Base-by-base conservation (phyloP, 257 asterid genomes). In the Lavandula angustifolia region DNA sequence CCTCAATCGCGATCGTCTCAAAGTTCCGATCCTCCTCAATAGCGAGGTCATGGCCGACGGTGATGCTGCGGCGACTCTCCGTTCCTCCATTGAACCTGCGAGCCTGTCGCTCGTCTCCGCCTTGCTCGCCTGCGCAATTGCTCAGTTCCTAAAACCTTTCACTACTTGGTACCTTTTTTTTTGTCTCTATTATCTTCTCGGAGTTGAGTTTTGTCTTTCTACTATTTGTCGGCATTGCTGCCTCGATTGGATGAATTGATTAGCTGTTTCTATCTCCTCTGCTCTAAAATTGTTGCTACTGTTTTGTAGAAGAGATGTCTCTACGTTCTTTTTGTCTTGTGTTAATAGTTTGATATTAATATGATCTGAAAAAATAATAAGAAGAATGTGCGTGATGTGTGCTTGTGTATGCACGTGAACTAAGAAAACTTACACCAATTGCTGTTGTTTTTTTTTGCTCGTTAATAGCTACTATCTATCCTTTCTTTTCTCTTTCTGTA, bases 121-220 rank as follows among this genome's bases (percentile, higher is more conserved):
- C 44, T 82, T 92, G 60, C 92, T 92, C 56, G 94, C 97, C 3
- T 89, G 96, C 73, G 79, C 95, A 42, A 46, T 89, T 37, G 99
- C 99, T 34, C 99, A 92, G 78, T 92, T 92, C 70, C 97, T 92
- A 59, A 92, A 92, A 82, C 85, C 91, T 62, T 87, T 92, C 65
- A 84, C 91, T 38, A 79, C 91, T 67, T 89, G 99, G 97, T 92
- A 86, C 69, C 62, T 46, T 32, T 16, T 38, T 11, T 35, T 14
- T 51, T 71, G 57, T 57, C 66, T 34, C 35, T 44, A 10, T 63
- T 51, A 35, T 61, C 17, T 4, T 47, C 50, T 73, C n/a, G 5
- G n/a, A n/a, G n/a, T n/a, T n/a, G n/a, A n/a, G n/a, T n/a, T n/a
- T n/a, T n/a, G n/a, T n/a, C n/a, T n/a, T n/a, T n/a, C n/a, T n/a